Percentiles rank a stretch among this genome's conserved stretches.
These are phyloP conservation scores for Effrenium voratum DNA, from an alignment of 73 alveolate species.

Conservation along the genomic window DNA sequence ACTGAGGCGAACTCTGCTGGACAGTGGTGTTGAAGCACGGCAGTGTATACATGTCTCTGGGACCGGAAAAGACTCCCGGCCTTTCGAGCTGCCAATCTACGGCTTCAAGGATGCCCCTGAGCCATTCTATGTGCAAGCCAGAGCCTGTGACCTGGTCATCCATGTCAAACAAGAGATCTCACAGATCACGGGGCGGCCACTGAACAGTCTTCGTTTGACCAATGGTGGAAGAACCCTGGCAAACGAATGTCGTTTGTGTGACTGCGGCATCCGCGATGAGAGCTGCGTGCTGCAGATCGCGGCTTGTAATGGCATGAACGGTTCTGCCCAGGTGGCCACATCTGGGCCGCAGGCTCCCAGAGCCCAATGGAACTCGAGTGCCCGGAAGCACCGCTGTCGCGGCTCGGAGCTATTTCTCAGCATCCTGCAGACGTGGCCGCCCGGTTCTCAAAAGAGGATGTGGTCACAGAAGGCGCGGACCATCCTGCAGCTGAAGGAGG, in stretches of 20 bases:
- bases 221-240: slow-evolving; percentile 52
- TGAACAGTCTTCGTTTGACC: slow-evolving; percentile 40
- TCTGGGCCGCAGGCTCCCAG: slow-evolving; percentile 39
- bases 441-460: neutral
- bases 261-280: slow-evolving; percentile 59
- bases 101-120: neutral
- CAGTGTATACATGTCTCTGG: slow-evolving; percentile 48
- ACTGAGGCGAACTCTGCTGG: slow-evolving; percentile 42
- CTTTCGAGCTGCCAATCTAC: neutral
- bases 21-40: slow-evolving; percentile 78
- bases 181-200: slow-evolving; percentile 19
- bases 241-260: slow-evolving; percentile 59
- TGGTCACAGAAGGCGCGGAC: slow-evolving; percentile 59
- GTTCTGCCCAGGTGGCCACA: neutral
- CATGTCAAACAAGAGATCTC: slow-evolving; percentile 16
- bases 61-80: slow-evolving; percentile 14
- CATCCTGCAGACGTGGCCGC: slow-evolving; percentile 50
- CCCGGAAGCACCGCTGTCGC: slow-evolving; percentile 43
- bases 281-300: slow-evolving; percentile 6
- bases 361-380: slow-evolving; percentile 33
- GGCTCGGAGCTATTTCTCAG: slow-evolving; percentile 27
- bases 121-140: neutral
- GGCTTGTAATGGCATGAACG: slow-evolving; percentile 7
- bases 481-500: neutral
- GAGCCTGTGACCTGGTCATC: slow-evolving; percentile 45